These are phyloP conservation scores for Candida sanyaensis DNA, from an alignment of 1,139 yeast genomes.

Conservation along the genomic window DNA sequence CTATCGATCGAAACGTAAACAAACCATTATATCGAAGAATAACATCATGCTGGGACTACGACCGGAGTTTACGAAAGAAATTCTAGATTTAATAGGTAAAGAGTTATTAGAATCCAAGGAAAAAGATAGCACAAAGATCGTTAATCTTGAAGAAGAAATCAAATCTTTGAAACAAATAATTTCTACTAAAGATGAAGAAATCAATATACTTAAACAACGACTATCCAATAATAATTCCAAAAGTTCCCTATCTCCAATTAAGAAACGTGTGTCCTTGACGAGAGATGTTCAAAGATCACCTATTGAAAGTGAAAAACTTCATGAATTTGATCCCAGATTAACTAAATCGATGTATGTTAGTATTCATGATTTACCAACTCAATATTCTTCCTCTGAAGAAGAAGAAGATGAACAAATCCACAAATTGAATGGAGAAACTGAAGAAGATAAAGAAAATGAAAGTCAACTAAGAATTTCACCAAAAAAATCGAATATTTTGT, in stretches of 20 bases:
- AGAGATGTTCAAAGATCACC: neutral
- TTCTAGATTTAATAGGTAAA: conserved; percentile 1
- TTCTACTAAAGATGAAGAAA: conserved; percentile 7
- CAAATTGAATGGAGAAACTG: neutral
- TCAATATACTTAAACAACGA: neutral
- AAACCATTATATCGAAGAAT: neutral
- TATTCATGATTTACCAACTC: conserved; percentile 17
- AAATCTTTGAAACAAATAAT: neutral
- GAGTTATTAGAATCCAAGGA: conserved; percentile 3
- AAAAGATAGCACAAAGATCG: conserved; percentile 1
- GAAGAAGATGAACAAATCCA: conserved; percentile 5
- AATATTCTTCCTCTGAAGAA: conserved; percentile 17
- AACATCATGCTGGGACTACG: conserved; percentile 2
- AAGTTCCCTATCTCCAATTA: conserved; percentile 9
- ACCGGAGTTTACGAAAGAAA: conserved; percentile 5
- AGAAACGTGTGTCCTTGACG: conserved; percentile 5
- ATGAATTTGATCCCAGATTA: conserved; percentile 4
- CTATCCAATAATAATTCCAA: neutral
- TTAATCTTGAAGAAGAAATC: conserved; percentile 1
- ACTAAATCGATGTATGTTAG: conserved; percentile 11
- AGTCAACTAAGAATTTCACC: neutral
- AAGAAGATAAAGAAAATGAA: neutral
- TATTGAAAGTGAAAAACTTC: neutral
- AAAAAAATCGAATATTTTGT: neutral
- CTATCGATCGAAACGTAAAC: neutral